A percentile compares a stretch with the other conserved stretches of the same genome.
Evolutionary conservation across 2,329 filamentous ascomycete species (phyloP).

Genomic region (Cladosporium velox): DNA sequence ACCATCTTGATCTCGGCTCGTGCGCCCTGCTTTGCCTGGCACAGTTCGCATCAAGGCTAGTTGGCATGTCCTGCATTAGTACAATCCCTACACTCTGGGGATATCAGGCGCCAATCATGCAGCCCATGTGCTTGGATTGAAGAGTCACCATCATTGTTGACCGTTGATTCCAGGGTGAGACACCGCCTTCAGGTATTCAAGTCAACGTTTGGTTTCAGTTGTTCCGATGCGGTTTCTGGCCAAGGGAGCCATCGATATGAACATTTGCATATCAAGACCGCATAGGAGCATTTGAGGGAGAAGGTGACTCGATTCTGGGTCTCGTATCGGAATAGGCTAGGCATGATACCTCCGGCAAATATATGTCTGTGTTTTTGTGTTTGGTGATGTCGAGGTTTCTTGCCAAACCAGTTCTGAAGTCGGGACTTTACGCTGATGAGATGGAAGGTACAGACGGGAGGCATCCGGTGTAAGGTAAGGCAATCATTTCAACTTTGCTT

Average conservation of each 20-base stretch:
- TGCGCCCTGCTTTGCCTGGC: background rate
- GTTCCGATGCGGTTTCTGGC: background rate
- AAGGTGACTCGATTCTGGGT: no score
- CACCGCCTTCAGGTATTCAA: background rate
- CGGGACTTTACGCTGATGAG: no score
- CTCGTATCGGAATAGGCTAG: background rate
- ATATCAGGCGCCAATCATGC: slow-evolving; percentile 18
- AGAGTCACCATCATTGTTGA: background rate
- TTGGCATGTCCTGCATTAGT: slow-evolving; percentile 19
- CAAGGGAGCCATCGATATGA: background rate
- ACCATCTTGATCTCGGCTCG: slow-evolving; percentile 11
- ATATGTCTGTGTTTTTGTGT: background rate
- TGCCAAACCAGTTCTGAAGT: no score
- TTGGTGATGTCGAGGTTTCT: no score
- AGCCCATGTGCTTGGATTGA: slow-evolving; percentile 7
- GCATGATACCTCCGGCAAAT: background rate
- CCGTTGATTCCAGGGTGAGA: background rate
- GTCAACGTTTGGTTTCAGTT: background rate
- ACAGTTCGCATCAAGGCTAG: slow-evolving; percentile 16
- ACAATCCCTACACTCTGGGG: slow-evolving; percentile 5
- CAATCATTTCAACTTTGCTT: no score
- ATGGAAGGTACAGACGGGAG: background rate
- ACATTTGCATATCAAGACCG: background rate
- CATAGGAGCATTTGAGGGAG: background rate
- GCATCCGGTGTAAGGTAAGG: no score